phyloP scores from a whole-genome alignment of 805 yeast genomes.

The Cyberlindnera mississippiensis region DNA sequence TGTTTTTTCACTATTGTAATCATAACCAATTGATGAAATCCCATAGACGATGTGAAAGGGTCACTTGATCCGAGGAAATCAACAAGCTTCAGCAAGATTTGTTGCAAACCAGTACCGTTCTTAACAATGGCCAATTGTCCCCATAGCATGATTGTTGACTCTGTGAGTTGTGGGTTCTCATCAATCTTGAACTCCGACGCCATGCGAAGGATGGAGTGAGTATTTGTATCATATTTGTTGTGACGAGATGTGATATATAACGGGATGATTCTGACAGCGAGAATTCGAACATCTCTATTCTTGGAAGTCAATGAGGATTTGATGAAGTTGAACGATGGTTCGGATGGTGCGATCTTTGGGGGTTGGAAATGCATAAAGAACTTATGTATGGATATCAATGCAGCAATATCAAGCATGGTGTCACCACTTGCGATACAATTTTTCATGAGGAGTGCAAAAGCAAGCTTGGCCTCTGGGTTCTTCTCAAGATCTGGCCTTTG shows the following conservation, averaged over 20 bases:
- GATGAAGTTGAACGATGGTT: constrained; percentile 38
- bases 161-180: constrained; percentile 43
- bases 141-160: constrained; percentile 58
- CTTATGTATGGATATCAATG: constrained; percentile 43
- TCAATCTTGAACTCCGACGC: constrained; percentile 41
- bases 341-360: constrained; percentile 32
- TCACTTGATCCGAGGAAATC: constrained; percentile 62
- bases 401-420: constrained; percentile 36
- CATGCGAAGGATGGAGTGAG: constrained; percentile 40
- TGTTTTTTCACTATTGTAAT: constrained; percentile 52
- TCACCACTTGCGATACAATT: constrained; percentile 8
- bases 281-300: constrained; percentile 52
- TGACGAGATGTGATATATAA: constrained; percentile 40
- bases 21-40: constrained; percentile 56
- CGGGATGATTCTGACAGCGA: constrained; percentile 52
- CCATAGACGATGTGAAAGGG: constrained; percentile 63
- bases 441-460: constrained; percentile 3
- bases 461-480: constrained; percentile 2
- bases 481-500: constrained; percentile 29
- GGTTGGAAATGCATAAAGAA: constrained; percentile 52
- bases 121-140: constrained; percentile 59
- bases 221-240: constrained; percentile 38
- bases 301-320: constrained; percentile 35
- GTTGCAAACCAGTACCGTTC: constrained; percentile 65
- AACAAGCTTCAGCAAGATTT: constrained; percentile 59